Evolutionary conservation across 805 yeast species (phyloP).

Genomic region (Diddensiella transvaalensis): DNA sequence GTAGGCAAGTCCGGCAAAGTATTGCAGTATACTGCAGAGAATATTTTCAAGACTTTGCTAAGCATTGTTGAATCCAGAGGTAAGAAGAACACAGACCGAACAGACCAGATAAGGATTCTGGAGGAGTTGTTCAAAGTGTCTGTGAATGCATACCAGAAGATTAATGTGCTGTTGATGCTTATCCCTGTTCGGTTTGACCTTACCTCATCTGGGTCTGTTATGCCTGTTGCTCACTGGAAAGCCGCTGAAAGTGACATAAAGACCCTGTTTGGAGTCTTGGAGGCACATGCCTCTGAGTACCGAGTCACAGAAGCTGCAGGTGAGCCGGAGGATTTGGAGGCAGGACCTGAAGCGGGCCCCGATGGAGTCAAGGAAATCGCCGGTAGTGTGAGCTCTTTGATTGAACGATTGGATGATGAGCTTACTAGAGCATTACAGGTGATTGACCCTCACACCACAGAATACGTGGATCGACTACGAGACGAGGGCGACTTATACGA

Average conservation of each 20-base stretch:
- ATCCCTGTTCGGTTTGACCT: constrained; percentile 87
- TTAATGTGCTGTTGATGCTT: constrained; percentile 72
- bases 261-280: constrained; percentile 63
- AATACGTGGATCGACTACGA: constrained; percentile 83
- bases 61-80: constrained; percentile 86
- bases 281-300: constrained; percentile 52
- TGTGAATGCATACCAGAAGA: constrained; percentile 66
- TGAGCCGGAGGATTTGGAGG: constrained; percentile 69
- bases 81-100: constrained; percentile 84
- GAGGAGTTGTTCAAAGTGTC: constrained; percentile 54
- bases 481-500: constrained; percentile 78
- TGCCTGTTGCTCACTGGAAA: constrained; percentile 82
- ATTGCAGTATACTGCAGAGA: constrained; percentile 37
- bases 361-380: constrained; percentile 69
- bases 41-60: constrained; percentile 69
- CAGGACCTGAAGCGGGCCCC: constrained; percentile 52
- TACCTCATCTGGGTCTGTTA: constrained; percentile 58
- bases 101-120: constrained; percentile 69
- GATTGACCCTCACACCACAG: constrained; percentile 93
- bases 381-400: constrained; percentile 81
- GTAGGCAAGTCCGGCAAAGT: constrained; percentile 40
- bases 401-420: constrained; percentile 95
- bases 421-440: constrained; percentile 80
- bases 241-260: constrained; percentile 59
- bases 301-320: constrained; percentile 81